Conservation (phyloP, 129 eudicot genomes). For the Smallanthus sonchifolius region DNA sequence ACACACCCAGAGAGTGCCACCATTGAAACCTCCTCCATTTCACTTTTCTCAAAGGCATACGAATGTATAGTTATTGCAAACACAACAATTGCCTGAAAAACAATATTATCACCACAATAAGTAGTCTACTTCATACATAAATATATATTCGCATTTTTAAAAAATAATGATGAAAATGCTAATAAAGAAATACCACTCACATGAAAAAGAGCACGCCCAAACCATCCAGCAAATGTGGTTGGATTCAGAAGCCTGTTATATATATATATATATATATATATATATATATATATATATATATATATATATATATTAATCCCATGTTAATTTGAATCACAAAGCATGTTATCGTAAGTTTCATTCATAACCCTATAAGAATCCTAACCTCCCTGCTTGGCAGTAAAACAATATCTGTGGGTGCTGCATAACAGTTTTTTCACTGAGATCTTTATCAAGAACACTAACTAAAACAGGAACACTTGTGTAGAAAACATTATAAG, state of each 20-base stretch:
- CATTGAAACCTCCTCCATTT: constrained; percentile 88
- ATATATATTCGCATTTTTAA: background rate
- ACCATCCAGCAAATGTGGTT: constrained; percentile 99
- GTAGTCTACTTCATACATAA: background rate
- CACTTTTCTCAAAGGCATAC: constrained; percentile 87
- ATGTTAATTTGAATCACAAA: constrained; percentile 5
- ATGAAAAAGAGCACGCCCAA: constrained; percentile 95
- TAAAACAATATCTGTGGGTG: constrained; percentile 94
- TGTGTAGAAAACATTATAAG: constrained; percentile 93
- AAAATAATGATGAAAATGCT: background rate
- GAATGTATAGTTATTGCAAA: constrained; percentile 75
- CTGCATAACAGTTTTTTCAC: constrained; percentile 93
- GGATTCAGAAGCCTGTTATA: constrained; percentile 88
- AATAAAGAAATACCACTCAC: constrained; percentile 42
- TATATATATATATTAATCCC: constrained; percentile 14
- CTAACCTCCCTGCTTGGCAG: constrained; percentile 96
- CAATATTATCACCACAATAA: constrained; percentile 3
- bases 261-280: constrained; percentile 22
- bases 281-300: constrained; percentile 33
- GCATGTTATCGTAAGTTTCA: background rate
- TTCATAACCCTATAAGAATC: background rate
- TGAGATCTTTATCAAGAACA: constrained; percentile 95
- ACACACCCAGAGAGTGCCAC: constrained; percentile 98
- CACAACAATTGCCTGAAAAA: constrained; percentile 82
- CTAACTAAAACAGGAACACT: constrained; percentile 92